Base-by-base conservation (phyloP, 1,139 yeast species). In the Candida sanyaensis region DNA sequence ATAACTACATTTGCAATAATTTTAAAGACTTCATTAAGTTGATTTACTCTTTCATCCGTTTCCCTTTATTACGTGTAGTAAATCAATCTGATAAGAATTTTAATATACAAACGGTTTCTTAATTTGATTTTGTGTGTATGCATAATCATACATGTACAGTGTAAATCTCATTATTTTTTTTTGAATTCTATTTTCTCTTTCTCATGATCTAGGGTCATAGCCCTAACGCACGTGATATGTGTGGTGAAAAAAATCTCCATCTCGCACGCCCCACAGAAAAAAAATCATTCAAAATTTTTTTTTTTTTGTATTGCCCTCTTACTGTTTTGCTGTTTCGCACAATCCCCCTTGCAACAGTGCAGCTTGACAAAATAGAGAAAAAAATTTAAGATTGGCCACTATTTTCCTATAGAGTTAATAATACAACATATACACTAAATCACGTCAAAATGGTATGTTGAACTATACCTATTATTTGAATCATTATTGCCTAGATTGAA, bases 1-100 rank as follows among this genome's bases (percentile, higher is more conserved):
- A 21, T 60, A 8, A 50, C 58, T 7, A 65, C 71, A 2, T 62
- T 68, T 37, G 55, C 55, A 11, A 50, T 66, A 54, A 57, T 66
- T 13, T 26, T 66, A 4, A 52, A 52, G 45, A 45, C 59, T 4
- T 42, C 52, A 17, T 17, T 17, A 17, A 17, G 21, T 17, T 17
- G 21, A 17, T 17, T 17, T 17, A 17, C 21, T 17, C 2, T 17
- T 17, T 17, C 21, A 17, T 17, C 21, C 21, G n/a, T 17, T 17
- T 17, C 21, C 21, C 21, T 3, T 17, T 17, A 17, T 17, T 17
- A 17, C 21, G 21, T 17, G 3, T 17, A 17, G 21, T 17, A 17
- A 17, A 17, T 17, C 21, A 17, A 17, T 17, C 21, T 2, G 21
- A 17, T 17, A 17, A 17, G 21, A 17, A 17, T 17, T 17, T 17